Base-by-base conservation (phyloP, 805 yeast genomes). In the Starmerella vaccinii region DNA sequence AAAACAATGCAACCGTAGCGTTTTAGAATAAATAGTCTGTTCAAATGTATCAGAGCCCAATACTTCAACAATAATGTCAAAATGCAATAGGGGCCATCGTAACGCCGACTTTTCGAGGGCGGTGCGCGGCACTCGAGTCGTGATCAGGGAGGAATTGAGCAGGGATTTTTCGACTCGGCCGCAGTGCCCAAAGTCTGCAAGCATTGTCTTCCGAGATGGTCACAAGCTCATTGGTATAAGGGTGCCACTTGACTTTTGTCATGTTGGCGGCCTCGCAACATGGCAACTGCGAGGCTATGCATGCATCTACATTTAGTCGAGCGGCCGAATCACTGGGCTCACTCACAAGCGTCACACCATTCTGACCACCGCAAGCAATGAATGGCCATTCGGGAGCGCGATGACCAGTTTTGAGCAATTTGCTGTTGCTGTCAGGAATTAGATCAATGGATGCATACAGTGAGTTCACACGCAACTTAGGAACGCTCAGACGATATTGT, bases 281-380 rank as follows among this genome's bases (percentile, higher is more conserved):
- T 2, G 16, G 19, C 34, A 47, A 43, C 5, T 26, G n/a, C 37
- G 37, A 19, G 2, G 52, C 52, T 2, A 23, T 21, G 9, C 40
- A 22, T 5, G 52, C 50, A 21, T 49, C 47, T 18, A 49, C 44
- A 18, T 15, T 19, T 29, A 26, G 23, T 4, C 29, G 26, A 19
- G 16, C 21, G 7, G 55, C 49, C 1, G 26, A 38, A 15, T 5
- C 5, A 12, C 49, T 43, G 13, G 58, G 55, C 23, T 41, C 42
- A 1, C 50, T 46, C 22, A 60, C 40, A 6, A 61, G 41, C 10
- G 55, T 35, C 44, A 53, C 47, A 18, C 57, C 57, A 21, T 49
- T 30, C 33, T 54, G 46, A 49, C 58, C 57, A 13, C 59, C 50
- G 24, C 50, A 27, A 12, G 57, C 58, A 4, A 51, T 40, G 13